These are phyloP conservation scores for Davidsoniella eucalypti DNA, from an alignment of 2,329 filamentous ascomycete genomes.

Conservation along the genomic window DNA sequence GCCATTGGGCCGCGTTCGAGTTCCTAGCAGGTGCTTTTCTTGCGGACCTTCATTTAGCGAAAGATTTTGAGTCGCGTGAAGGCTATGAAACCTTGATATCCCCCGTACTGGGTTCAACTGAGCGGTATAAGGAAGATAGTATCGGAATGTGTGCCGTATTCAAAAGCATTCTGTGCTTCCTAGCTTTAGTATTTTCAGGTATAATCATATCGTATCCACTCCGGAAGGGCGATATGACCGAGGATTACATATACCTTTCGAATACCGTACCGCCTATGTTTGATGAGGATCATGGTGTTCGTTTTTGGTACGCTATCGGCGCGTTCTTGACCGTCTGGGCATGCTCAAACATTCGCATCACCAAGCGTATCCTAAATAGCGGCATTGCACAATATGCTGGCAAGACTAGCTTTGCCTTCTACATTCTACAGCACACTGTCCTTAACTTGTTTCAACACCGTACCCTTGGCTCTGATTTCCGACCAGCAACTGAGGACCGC, in stretches of 20 bases:
- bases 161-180: neutral
- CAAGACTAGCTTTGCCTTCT: conserved; percentile 42
- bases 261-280: conserved; percentile 33
- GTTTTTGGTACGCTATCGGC: conserved; percentile 40
- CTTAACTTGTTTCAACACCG: conserved; percentile 10
- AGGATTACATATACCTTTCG: conserved; percentile 34
- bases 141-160: neutral
- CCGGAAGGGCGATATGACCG: conserved; percentile 28
- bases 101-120: no score
- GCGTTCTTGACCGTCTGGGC: conserved; percentile 34
- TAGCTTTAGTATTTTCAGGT: neutral
- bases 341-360: conserved; percentile 28
- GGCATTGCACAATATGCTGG: conserved; percentile 38
- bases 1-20: conserved; percentile 9
- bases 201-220: conserved; percentile 22
- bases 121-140: neutral
- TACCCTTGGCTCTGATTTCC: neutral
- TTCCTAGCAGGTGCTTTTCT: conserved; percentile 37
- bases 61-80: neutral
- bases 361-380: conserved; percentile 35
- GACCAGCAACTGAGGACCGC: neutral
- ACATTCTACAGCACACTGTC: conserved; percentile 33
- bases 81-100: no score
- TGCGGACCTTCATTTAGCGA: conserved; percentile 36
- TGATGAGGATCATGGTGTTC: conserved; percentile 25